phyloP scores from a whole-genome alignment of 1,139 yeast species.

The Kodamaea alishanica region DNA sequence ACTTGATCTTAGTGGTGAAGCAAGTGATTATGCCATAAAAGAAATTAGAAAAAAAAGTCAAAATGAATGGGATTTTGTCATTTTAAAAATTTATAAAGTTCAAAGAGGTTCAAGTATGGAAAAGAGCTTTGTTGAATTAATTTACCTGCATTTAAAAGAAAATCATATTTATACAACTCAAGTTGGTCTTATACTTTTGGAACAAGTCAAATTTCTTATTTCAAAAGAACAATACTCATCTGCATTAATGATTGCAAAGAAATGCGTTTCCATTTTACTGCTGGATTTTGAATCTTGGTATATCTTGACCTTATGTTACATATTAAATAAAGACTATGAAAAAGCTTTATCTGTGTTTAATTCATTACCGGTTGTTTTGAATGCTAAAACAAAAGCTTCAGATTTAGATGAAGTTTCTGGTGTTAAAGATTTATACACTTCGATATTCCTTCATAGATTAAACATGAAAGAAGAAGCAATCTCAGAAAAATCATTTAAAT shows the following conservation, averaged over 20 bases:
- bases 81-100: slow-evolving; percentile 27
- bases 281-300: slow-evolving; percentile 45
- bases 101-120: slow-evolving; percentile 28
- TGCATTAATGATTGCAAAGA: slow-evolving; percentile 33
- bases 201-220: slow-evolving; percentile 38
- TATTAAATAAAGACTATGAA: slow-evolving; percentile 27
- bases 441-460: slow-evolving; percentile 25
- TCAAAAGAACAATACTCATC: slow-evolving; percentile 23
- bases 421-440: slow-evolving; percentile 28
- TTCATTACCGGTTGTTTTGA: slow-evolving; percentile 30
- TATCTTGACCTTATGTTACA: slow-evolving; percentile 32
- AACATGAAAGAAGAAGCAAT: slow-evolving; percentile 25
- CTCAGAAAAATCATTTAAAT: slow-evolving; percentile 28
- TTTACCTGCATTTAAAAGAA: slow-evolving; percentile 22
- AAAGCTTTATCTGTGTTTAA: slow-evolving; percentile 35
- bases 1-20: slow-evolving; percentile 17
- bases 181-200: slow-evolving; percentile 34
- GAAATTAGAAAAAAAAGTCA: slow-evolving; percentile 17
- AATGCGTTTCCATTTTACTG: slow-evolving; percentile 33
- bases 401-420: slow-evolving; percentile 26
- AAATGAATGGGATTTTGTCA: slow-evolving; percentile 30
- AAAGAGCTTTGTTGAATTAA: slow-evolving; percentile 23
- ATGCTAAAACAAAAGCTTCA: slow-evolving; percentile 11
- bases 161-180: slow-evolving; percentile 27
- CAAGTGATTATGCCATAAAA: slow-evolving; percentile 21